Evolutionary conservation across 106 monocot genomes (phyloP), one percentile per base, ranked within the genome.

Genomic region (Apostasia ramifera): DNA sequence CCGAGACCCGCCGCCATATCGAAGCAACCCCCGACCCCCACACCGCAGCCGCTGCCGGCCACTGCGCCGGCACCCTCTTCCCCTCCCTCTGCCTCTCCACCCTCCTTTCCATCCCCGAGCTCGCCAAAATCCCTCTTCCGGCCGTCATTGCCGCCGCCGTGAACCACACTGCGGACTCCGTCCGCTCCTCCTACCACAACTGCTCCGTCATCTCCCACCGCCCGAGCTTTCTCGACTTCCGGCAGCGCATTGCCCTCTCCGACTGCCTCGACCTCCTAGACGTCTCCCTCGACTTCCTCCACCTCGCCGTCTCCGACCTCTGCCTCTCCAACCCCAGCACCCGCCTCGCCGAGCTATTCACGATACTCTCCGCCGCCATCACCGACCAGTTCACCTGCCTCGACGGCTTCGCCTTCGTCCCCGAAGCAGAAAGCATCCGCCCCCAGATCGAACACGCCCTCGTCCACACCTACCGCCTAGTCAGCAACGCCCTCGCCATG

Each of bases 381-480:
- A 85, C 95, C 48, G 91, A 95, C 78, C 88, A 86, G 78, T 78
- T 78, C 82, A 86, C 95, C 3, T 95, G 95, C 70, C 82, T 91
- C 39, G 94, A 90, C 58, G 94, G 94, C 14, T 94, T 94, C 55
- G 55, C 77, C 1, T 70, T 78, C 70, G 80, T 74, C 66, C 7
- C 47, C 57, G 63, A 47, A 68, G 62, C 59, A 44, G 45, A 54
- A 1, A 57, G 70, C 65, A 62, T 83, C 39, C 66, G 81, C 8
- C 71, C 52, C 3, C 7, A 52, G 40, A 81, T 94, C 41, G 53
- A 83, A 63, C 13, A 47, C 7, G 38, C 72, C 14, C 47, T 90
- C 9, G n/a, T 59, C n/a, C 78, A 74, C 57, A 79, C 90, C 7
- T 79, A 82, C 9, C 70, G 26, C n/a, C 69, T 83, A 55, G 82